Percentiles rank a stretch among this genome's conserved stretches.
Evolutionary conservation across 768 basidiomycete genomes (phyloP).

Genomic region (Collybia sordida): DNA sequence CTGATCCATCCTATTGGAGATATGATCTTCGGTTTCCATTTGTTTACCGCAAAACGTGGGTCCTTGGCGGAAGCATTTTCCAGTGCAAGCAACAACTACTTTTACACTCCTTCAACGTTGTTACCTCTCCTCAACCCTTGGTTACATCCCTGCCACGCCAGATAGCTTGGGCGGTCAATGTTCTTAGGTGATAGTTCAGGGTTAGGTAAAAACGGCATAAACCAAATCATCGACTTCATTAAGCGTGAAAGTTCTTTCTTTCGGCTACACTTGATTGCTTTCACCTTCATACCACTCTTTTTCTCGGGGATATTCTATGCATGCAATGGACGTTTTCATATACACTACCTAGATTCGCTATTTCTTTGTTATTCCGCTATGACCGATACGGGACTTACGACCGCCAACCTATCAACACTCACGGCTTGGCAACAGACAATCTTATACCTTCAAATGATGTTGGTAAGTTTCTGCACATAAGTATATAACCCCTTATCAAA

Average conservation of each 20-base stretch:
- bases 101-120: too few species aligned
- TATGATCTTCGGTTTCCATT: too few species aligned
- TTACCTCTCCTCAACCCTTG: too few species aligned
- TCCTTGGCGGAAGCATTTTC: too few species aligned
- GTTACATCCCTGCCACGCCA: too few species aligned
- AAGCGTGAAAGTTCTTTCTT: slow-evolving; percentile 48
- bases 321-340: slow-evolving; percentile 50
- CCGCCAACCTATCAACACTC: slow-evolving; percentile 48
- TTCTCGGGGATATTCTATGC: slow-evolving; percentile 65
- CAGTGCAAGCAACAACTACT: too few species aligned
- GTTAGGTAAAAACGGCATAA: too few species aligned
- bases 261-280: slow-evolving; percentile 47
- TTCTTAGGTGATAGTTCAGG: too few species aligned
- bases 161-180: too few species aligned
- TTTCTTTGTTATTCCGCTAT: slow-evolving; percentile 64
- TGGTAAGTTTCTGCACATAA: slow-evolving; percentile 28
- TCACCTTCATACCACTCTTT: slow-evolving; percentile 58
- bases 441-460: slow-evolving; percentile 52
- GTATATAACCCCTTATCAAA: background rate
- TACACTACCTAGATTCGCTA: slow-evolving; percentile 54
- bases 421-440: slow-evolving; percentile 51
- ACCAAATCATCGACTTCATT: background rate
- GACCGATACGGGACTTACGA: slow-evolving; percentile 48
- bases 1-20: too few species aligned
- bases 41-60: too few species aligned